Evolutionary conservation across 768 basidiomycete species (phyloP).

Genomic region (Suillus placidus): DNA sequence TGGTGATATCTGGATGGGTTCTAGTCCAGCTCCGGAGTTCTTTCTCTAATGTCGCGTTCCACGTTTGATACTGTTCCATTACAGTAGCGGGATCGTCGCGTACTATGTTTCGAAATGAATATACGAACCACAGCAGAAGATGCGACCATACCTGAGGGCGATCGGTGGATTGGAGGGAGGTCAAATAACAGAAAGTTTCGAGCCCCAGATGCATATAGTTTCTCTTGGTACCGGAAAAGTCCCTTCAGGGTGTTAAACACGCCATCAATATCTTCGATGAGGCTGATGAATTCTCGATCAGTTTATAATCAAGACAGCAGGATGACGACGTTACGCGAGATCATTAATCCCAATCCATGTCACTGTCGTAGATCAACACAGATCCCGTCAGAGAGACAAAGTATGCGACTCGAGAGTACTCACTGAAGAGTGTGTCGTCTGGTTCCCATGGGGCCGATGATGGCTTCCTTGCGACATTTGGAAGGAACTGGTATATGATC

Average conservation of each 20-base stretch:
- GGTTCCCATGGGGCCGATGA: constrained; percentile 45
- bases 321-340: constrained; percentile 45
- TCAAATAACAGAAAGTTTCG: constrained; percentile 63
- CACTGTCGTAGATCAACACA: constrained; percentile 37
- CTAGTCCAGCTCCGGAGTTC: constrained; percentile 39
- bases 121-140: constrained; percentile 15
- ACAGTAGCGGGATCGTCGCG: not conserved
- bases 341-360: constrained; percentile 74
- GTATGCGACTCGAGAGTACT: constrained; percentile 14
- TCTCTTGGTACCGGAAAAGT: constrained; percentile 50
- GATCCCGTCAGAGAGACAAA: not conserved
- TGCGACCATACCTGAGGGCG: constrained; percentile 36
- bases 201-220: constrained; percentile 51
- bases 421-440: constrained; percentile 51
- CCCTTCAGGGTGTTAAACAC: constrained; percentile 27
- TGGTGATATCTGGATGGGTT: constrained; percentile 47
- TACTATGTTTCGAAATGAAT: not conserved
- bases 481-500: constrained; percentile 42
- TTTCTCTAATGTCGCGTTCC: constrained; percentile 49
- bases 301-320: not conserved
- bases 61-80: constrained; percentile 27
- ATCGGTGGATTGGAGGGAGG: constrained; percentile 54
- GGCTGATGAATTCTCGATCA: not conserved
- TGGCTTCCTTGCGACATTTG: constrained; percentile 38
- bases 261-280: constrained; percentile 14